A percentile compares a stretch with the other conserved stretches of the same genome.
Conservation (phyloP, 768 basidiomycete genomes). For the Bullera alba region DNA sequence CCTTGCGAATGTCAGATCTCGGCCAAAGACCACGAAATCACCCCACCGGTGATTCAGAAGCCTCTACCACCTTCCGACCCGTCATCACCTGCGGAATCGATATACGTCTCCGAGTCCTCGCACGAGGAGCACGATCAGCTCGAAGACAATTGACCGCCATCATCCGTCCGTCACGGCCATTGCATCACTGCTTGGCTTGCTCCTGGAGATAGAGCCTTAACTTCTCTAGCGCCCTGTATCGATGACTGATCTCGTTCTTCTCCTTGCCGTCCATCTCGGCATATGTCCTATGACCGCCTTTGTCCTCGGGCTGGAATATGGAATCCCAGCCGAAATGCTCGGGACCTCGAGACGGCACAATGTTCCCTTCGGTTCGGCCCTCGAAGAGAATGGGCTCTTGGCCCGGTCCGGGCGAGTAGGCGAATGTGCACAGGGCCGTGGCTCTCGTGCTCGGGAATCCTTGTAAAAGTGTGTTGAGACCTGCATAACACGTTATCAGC, state of each 20-base stretch:
- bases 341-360: slow-evolving; percentile 76
- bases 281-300: slow-evolving; percentile 70
- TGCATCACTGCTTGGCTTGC: slow-evolving; percentile 14
- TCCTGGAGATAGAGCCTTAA: slow-evolving; percentile 48
- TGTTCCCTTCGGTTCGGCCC: slow-evolving; percentile 78
- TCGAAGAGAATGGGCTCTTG: slow-evolving; percentile 74
- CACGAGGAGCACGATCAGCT: not conserved
- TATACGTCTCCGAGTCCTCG: no score
- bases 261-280: slow-evolving; percentile 60
- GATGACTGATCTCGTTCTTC: slow-evolving; percentile 63
- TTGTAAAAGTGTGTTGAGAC: slow-evolving; percentile 73
- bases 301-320: slow-evolving; percentile 67
- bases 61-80: not conserved
- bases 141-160: not conserved
- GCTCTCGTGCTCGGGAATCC: slow-evolving; percentile 71
- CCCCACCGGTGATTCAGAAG: no score
- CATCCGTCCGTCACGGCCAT: not conserved
- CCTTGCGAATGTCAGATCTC: no score
- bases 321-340: slow-evolving; percentile 85
- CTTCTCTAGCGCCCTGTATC: slow-evolving; percentile 63
- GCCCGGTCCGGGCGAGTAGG: slow-evolving; percentile 75
- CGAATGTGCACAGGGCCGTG: slow-evolving; percentile 90
- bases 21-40: no score
- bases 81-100: not conserved
- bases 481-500: slow-evolving; percentile 42